Conservation (phyloP, 2,329 filamentous ascomycete species). For the Podosphaera fusca region DNA sequence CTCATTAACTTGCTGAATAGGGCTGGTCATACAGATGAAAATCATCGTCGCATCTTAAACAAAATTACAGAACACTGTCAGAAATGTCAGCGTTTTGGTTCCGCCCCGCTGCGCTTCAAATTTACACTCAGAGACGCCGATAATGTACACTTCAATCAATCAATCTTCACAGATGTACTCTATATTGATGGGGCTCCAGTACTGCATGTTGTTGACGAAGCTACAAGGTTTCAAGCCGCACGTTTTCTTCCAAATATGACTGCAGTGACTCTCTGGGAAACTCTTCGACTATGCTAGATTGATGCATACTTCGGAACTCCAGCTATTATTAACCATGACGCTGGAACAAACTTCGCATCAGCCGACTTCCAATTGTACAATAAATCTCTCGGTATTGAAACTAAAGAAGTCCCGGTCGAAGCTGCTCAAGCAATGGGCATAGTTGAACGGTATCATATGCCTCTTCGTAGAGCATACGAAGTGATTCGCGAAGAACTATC, state of each 20-base stretch:
- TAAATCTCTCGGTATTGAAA: background rate
- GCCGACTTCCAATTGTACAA: background rate
- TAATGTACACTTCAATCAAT: slow-evolving; percentile 1
- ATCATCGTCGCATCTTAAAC: background rate
- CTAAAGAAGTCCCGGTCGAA: background rate
- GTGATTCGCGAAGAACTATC: background rate
- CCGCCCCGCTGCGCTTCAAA: background rate
- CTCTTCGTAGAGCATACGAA: background rate
- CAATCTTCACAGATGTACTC: slow-evolving; percentile 1
- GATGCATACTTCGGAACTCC: background rate
- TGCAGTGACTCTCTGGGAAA: background rate
- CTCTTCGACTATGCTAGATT: too few species aligned
- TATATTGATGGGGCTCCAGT: slow-evolving; percentile 1
- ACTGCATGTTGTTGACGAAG: slow-evolving; percentile 1
- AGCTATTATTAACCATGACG: background rate
- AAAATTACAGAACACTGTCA: background rate
- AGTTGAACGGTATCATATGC: background rate
- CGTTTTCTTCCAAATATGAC: background rate
- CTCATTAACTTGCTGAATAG: background rate
- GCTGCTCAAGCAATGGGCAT: background rate
- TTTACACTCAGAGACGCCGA: slow-evolving; percentile 1
- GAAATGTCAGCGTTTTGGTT: background rate
- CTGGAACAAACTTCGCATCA: background rate
- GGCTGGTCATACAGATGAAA: background rate
- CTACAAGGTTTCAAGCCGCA: background rate